phyloP scores from a whole-genome alignment of 2,329 filamentous ascomycete genomes.

The Talaromyces amestolkiae region DNA sequence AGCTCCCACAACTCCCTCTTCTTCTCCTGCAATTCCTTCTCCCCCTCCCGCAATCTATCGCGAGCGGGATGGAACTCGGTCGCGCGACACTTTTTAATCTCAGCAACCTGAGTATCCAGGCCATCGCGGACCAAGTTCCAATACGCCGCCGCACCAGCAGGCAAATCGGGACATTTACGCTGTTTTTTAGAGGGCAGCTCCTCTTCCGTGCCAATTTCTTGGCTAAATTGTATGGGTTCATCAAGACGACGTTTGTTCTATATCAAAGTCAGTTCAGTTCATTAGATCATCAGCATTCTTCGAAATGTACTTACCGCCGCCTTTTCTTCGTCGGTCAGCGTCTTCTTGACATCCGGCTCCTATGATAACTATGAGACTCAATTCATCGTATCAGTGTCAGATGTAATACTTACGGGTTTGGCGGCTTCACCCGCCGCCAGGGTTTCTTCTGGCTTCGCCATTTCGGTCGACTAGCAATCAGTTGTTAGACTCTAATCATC shows the following conservation, averaged over 20 bases:
- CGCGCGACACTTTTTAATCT: background rate
- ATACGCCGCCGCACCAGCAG: background rate
- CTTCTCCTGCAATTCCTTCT: background rate
- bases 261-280: background rate
- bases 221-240: background rate
- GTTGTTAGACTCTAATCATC: background rate
- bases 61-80: background rate
- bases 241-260: background rate
- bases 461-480: background rate
- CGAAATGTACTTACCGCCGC: background rate
- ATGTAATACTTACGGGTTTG: background rate
- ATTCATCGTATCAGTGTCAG: background rate
- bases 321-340: background rate
- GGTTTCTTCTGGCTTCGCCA: background rate
- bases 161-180: background rate
- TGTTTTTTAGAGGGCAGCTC: background rate
- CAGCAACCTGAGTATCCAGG: background rate
- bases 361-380: background rate
- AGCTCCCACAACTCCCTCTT: background rate
- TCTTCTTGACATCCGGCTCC: background rate
- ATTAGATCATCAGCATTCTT: too few species aligned
- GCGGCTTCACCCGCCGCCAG: background rate
- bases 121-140: background rate
- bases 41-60: background rate
- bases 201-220: background rate